Evolutionary conservation across 129 eudicot genomes (phyloP).

Genomic region (Lactuca saligna): DNA sequence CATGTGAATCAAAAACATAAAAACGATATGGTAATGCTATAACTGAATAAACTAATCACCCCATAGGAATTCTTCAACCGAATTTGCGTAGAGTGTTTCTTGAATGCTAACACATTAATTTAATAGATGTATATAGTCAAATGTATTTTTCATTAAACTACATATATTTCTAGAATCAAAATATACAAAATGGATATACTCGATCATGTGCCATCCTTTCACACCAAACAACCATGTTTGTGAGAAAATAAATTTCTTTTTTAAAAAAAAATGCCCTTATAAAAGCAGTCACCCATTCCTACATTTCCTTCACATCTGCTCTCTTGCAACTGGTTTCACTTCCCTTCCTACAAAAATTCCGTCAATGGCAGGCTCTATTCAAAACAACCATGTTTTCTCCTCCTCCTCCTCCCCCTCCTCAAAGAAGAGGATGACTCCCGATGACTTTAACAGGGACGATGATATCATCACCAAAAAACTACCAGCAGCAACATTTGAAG

Average conservation of each 20-base stretch:
- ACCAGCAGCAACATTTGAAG: slow-evolving; percentile 36
- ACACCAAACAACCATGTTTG: neutral
- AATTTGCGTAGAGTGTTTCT: neutral
- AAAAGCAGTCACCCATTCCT: neutral
- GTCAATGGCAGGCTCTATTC: slow-evolving; percentile 35
- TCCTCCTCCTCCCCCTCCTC: neutral
- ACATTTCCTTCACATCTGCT: neutral
- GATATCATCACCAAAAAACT: slow-evolving; percentile 24
- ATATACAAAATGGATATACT: neutral
- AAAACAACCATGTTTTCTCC: slow-evolving; percentile 14
- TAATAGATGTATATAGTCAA: neutral
- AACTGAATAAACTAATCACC: no score
- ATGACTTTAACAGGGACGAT: slow-evolving; percentile 19
- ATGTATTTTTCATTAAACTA: neutral
- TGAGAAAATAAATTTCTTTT: no score
- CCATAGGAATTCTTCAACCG: no score
- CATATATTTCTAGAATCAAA: neutral
- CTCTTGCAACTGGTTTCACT: no score
- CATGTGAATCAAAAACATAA: no score
- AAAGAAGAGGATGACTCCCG: slow-evolving; percentile 41
- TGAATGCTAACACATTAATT: neutral
- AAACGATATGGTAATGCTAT: no score
- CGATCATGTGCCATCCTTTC: neutral
- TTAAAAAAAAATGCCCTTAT: slow-evolving; percentile 16
- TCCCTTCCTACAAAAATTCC: neutral